Evolutionary conservation across 2,329 filamentous ascomycete species (phyloP), one percentile per base, ranked within the genome.

Genomic region (Colletotrichum aenigma): DNA sequence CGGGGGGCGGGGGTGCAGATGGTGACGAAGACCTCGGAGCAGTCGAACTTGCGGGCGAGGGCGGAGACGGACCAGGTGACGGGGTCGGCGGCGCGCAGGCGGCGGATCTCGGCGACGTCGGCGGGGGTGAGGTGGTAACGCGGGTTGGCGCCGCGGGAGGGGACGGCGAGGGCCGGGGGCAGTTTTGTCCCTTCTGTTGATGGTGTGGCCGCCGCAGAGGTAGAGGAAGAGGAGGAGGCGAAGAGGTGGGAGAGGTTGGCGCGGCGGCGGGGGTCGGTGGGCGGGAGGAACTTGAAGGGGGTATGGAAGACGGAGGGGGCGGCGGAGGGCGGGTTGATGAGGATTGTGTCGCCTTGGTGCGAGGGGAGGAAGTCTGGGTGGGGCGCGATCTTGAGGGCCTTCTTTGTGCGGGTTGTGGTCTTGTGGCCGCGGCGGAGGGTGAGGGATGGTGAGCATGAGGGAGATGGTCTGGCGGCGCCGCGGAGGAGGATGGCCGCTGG

Each of bases 261-360:
- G 68, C 85, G 84, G 32, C 90, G 88, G 62, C 90, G 88, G 18
- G 90, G 89, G 80, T 92, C 91, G 78, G 81, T 83, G 66, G 86
- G 87, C 70, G 92, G 92, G 34, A 93, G 88, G 84, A 93, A 93
- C 81, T 92, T 90, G 84, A 92, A 89, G 72, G 92, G 92, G n/a
- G 92, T 93, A 85, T 93, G 89, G 80, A 87, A 88, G 73, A 92
- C 91, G n/a, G 90, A 84, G 15, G 87, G 83, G 38, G 84, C 85
- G 60, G 87, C 84, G 36, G 87, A 84, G 56, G 87, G 87, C 56
- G 87, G 87, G 83, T 89, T 89, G 84, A 87, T 88, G 79, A 89
- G 83, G 79, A 89, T 86, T 74, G 85, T 83, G 79, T 87, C 82
- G 78, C 84, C 81, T 7, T 7, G 34, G 34, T 15, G 30, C 73